Evolutionary conservation across 2,329 filamentous ascomycete genomes (phyloP).

Genomic region (Alternaria hordeiaustralica): DNA sequence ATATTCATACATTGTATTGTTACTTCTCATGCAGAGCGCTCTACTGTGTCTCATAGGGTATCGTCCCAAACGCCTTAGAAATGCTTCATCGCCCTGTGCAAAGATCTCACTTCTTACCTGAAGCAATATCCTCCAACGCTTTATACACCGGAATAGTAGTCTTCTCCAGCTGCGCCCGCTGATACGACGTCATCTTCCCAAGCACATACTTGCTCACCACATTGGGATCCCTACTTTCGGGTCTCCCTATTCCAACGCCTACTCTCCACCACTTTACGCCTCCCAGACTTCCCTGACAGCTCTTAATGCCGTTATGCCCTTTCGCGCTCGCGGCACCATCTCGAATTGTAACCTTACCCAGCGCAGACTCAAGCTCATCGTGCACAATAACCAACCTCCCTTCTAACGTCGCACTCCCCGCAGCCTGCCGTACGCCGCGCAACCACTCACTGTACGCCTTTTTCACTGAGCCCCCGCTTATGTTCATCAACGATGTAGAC

Average conservation of each 20-base stretch:
- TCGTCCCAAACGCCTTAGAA: slow-evolving; percentile 14
- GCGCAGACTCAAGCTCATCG: slow-evolving; percentile 79
- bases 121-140: slow-evolving; percentile 59
- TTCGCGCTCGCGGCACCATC: slow-evolving; percentile 60
- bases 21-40: slow-evolving; percentile 1
- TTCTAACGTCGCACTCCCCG: slow-evolving; percentile 24
- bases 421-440: slow-evolving; percentile 10
- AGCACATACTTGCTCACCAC: slow-evolving; percentile 82
- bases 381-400: slow-evolving; percentile 77
- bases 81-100: slow-evolving; percentile 10
- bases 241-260: slow-evolving; percentile 87
- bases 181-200: slow-evolving; percentile 62
- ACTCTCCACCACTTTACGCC: slow-evolving; percentile 63
- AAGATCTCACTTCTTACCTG: slow-evolving; percentile 32
- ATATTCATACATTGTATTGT: slow-evolving; percentile 13
- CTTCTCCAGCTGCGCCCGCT: slow-evolving; percentile 54
- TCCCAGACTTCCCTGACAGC: slow-evolving; percentile 39
- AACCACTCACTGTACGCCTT: slow-evolving; percentile 67
- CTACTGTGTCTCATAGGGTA: slow-evolving; percentile 11
- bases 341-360: slow-evolving; percentile 71
- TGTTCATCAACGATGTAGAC: slow-evolving; percentile 82
- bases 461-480: slow-evolving; percentile 74
- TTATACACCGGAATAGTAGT: slow-evolving; percentile 58
- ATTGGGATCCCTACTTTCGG: slow-evolving; percentile 68
- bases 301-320: slow-evolving; percentile 57